Conservation (phyloP, 345 rosid genomes). For the Luvunga scandens region DNA sequence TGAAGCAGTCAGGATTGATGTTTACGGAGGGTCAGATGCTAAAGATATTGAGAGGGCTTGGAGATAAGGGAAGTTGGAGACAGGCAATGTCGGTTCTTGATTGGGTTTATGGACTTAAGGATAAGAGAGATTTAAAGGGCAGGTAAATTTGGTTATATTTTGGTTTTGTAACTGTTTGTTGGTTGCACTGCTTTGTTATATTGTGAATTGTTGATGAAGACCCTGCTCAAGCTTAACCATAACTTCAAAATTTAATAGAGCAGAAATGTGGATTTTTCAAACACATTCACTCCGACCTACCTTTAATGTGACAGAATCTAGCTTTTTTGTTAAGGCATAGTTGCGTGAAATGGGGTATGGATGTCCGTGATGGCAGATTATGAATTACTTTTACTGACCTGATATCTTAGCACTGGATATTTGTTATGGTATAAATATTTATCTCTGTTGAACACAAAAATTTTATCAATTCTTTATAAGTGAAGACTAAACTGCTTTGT, state of each 20-base stretch:
- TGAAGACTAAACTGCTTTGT: slow-evolving; percentile 19
- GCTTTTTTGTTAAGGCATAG: background rate
- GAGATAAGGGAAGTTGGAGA: slow-evolving; percentile 66
- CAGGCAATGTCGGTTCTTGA: slow-evolving; percentile 73
- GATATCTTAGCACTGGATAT: background rate
- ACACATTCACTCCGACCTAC: background rate
- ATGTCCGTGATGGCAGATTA: background rate
- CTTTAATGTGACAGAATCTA: background rate
- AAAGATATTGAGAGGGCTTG: slow-evolving; percentile 70
- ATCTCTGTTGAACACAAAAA: background rate
- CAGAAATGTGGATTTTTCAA: background rate
- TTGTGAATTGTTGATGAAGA: background rate
- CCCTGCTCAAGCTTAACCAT: too few relatives aligned
- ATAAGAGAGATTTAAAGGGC: slow-evolving; percentile 56
- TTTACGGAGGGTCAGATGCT: slow-evolving; percentile 85
- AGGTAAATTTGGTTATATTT: slow-evolving; percentile 37
- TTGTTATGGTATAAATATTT: background rate
- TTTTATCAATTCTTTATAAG: background rate
- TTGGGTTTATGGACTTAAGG: slow-evolving; percentile 73
- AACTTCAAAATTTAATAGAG: background rate
- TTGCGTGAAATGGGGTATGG: background rate
- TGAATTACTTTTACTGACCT: background rate
- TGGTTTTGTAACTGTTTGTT: background rate
- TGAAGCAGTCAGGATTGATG: slow-evolving; percentile 83
- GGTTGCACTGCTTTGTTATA: background rate